Evolutionary conservation across 768 basidiomycete genomes (phyloP), one percentile per base, ranked within the genome.

Genomic region (Megacollybia marginata): DNA sequence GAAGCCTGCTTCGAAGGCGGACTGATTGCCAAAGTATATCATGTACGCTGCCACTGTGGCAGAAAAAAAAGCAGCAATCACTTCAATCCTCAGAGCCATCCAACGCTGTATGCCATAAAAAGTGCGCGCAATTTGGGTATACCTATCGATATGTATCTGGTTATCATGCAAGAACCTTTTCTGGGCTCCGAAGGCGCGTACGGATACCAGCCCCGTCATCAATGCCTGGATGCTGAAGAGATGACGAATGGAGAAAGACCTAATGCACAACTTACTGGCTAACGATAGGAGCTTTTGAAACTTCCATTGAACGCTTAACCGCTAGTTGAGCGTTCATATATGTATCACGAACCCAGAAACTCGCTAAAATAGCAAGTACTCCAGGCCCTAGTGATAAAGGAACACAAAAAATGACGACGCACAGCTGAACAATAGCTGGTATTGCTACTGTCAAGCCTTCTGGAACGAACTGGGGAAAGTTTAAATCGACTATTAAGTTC

Each of bases 271-370:
- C 54, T 42, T 67, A 68, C 61, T 66, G 61, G 56, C 51, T 42
- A 46, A 55, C 51, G 28, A 11, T 52, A 7, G 63, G 61, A 2
- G 64, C 53, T 40, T 59, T 61, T 7, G 72, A 72, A 61, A 73
- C 72, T 9, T 67, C 70, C 69, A 71, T 71, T 52, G 76, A 74
- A 33, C 76, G 67, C 54, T 75, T 76, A 15, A 75, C 70, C 9
- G 73, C 69, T 46, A 77, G 57, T 54, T 78, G 76, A 7, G 74
- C 71, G 51, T 67, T 69, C 38, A 76, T 64, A 52, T 77, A 78
- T 8, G 71, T 57, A 47, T 71, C 65, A 1, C 70, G 23, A 28
- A 28, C 23, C 74, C 20, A 74, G 56, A 52, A 68, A 67, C 9
- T 62, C 67, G 6, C 79, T 81, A 9, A 76, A 3, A 0, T 28